Conservation (phyloP, 129 eudicot species). For the Tanacetum coccineum region DNA sequence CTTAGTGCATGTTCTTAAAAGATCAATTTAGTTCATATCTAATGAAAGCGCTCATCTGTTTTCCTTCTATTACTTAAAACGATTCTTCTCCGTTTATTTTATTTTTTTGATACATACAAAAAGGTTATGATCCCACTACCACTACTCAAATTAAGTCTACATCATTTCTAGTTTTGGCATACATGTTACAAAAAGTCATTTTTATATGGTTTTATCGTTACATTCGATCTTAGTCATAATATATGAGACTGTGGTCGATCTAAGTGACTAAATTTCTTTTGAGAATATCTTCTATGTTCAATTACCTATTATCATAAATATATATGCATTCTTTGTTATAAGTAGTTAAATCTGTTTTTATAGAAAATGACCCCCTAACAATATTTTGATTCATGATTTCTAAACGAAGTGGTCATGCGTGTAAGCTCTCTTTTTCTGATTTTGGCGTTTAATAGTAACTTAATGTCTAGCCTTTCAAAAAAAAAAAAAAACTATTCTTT, state of each 20-base stretch:
- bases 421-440: constrained; percentile 1
- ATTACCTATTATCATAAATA: too few relatives aligned
- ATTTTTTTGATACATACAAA: not conserved
- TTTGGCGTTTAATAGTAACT: not conserved
- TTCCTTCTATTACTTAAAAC: constrained; percentile 18
- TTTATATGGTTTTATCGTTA: not conserved
- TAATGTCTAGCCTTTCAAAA: too few relatives aligned
- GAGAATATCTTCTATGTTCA: too few relatives aligned
- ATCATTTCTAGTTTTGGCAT: constrained; percentile 13
- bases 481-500: too few relatives aligned
- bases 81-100: constrained; percentile 19
- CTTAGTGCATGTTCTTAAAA: not conserved
- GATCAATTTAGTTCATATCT: constrained; percentile 23
- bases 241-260: too few relatives aligned
- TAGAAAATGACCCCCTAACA: too few relatives aligned
- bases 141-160: constrained; percentile 1
- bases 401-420: not conserved
- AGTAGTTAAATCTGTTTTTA: too few relatives aligned
- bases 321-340: too few relatives aligned
- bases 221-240: not conserved
- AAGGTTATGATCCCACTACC: constrained; percentile 21
- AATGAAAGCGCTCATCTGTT: constrained; percentile 26
- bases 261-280: too few relatives aligned
- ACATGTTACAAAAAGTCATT: constrained; percentile 12
- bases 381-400: too few relatives aligned